Base-by-base conservation (phyloP, 345 rosid genomes). In the Hypericum perforatum region DNA sequence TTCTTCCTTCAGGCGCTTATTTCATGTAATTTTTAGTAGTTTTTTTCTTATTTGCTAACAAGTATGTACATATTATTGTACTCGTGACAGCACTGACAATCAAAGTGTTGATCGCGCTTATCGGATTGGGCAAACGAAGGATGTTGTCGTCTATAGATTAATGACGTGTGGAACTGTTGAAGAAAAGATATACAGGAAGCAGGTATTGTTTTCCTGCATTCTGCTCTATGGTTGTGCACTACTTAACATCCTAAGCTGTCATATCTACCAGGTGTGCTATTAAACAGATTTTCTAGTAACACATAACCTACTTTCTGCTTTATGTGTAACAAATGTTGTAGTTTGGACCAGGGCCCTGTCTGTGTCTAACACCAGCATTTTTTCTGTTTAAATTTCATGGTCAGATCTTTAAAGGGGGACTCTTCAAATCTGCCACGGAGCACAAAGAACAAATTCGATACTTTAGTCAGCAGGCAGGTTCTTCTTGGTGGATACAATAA, bases 81-180 rank as follows among this genome's bases (percentile, higher is more conserved):
- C 32, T 22, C 32, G 4, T 22, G 32, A 70, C 79, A 92, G 98
- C 62, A 92, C 86, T 48, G 98, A 92, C 64, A 92, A 81, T 74
- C 98, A 88, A 69, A 92, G 98, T 54, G 95, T 92, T 73, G 98
- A 92, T 76, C 84, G 98, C 47, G 98, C 98, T 55, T 92, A 92
- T 62, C 82, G 98, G 66, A 92, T 92, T 51, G 98, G 98, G 54
- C 98, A 92, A 64, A 78, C 59, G 52, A 92, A 92, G 72, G 97
- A 92, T 70, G 98, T 88, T 12, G 9, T 88, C 8, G 98, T 92
- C 39, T 92, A 92, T 63, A 77, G 98, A 64, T 63, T 92, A 68
- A 92, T 92, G 98, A 85, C 89, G 9, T 81, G 94, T 61, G 98
- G 95, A 70, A 92, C 98, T 29, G 94, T 92, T 11, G 98, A 92